Evolutionary conservation across 2,329 filamentous ascomycete genomes (phyloP).

Genomic region (Rhinocladiella mackenziei): DNA sequence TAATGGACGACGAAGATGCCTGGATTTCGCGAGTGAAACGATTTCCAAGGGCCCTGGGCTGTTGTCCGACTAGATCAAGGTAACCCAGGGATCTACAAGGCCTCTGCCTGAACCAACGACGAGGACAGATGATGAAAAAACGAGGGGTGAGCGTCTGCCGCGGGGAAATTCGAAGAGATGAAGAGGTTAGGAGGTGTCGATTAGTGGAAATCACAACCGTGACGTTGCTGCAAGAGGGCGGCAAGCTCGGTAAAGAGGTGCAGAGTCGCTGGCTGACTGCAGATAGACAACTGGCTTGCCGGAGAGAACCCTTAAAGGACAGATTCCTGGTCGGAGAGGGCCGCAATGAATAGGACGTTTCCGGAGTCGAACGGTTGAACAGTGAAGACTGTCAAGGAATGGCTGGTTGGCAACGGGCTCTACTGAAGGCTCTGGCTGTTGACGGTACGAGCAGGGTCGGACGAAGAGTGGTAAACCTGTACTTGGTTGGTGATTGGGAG

Average conservation of each 20-base stretch:
- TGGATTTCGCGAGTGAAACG: too few species aligned
- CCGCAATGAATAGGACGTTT: conserved; percentile 15
- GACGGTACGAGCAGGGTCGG: conserved; percentile 8
- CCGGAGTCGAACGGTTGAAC: conserved; percentile 16
- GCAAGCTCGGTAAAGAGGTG: conserved; percentile 10
- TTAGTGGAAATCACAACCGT: conserved; percentile 16
- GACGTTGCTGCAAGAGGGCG: conserved; percentile 20
- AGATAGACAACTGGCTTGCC: conserved; percentile 16
- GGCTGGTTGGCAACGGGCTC: conserved; percentile 2
- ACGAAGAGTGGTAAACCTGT: conserved; percentile 10
- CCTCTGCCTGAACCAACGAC: background rate
- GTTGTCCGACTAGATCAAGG: too few species aligned
- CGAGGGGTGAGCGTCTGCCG: conserved; percentile 10
- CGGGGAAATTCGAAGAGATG: conserved; percentile 13
- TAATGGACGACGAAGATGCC: too few species aligned
- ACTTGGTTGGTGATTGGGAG: conserved; percentile 11
- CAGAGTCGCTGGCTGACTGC: conserved; percentile 13
- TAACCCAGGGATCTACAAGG: conserved; percentile 6
- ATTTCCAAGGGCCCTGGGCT: too few species aligned
- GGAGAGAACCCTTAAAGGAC: conserved; percentile 8
- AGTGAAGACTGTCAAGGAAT: conserved; percentile 19
- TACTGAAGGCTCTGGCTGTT: conserved; percentile 6
- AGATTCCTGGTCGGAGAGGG: conserved; percentile 10
- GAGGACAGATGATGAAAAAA: conserved; percentile 3
- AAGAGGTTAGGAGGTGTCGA: conserved; percentile 4